Conservation (phyloP, 1,284 basidiomycete genomes). For the Naganishia sp. region DNA sequence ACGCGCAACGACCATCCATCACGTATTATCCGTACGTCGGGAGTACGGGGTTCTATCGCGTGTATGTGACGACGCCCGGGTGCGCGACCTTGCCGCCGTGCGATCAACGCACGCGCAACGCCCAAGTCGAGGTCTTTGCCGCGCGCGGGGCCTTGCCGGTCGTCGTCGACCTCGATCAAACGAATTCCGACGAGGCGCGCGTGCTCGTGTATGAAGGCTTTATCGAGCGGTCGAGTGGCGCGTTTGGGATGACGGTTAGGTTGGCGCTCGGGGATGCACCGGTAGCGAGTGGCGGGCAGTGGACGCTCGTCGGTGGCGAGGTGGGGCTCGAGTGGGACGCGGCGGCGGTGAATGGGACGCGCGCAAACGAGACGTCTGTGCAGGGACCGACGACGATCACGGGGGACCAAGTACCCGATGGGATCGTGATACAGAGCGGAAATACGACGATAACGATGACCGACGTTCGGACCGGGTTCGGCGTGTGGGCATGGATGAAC, state of each 20-base stretch:
- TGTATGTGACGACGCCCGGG: conserved; percentile 83
- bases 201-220: conserved; percentile 77
- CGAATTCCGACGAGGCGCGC: conserved; percentile 65
- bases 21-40: conserved; percentile 90
- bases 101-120: conserved; percentile 67
- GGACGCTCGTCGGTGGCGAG: conserved; percentile 10
- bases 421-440: background rate
- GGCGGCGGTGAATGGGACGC: conserved; percentile 10
- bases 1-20: conserved; percentile 67
- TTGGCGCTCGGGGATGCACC: conserved; percentile 68
- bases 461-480: conserved; percentile 58
- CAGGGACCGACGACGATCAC: conserved; percentile 2
- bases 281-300: conserved; percentile 59
- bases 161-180: conserved; percentile 71
- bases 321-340: conserved; percentile 11
- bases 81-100: conserved; percentile 82
- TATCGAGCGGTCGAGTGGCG: conserved; percentile 67
- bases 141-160: conserved; percentile 65
- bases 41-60: conserved; percentile 78
- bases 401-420: conserved; percentile 7
- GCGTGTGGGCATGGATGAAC: conserved; percentile 76
- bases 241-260: conserved; percentile 72
- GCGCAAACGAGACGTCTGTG: background rate
- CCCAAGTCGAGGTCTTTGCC: conserved; percentile 80
- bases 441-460: conserved; percentile 34